Evolutionary conservation across 2,329 filamentous ascomycete species (phyloP).

Genomic region (Hirsutella thompsonii): DNA sequence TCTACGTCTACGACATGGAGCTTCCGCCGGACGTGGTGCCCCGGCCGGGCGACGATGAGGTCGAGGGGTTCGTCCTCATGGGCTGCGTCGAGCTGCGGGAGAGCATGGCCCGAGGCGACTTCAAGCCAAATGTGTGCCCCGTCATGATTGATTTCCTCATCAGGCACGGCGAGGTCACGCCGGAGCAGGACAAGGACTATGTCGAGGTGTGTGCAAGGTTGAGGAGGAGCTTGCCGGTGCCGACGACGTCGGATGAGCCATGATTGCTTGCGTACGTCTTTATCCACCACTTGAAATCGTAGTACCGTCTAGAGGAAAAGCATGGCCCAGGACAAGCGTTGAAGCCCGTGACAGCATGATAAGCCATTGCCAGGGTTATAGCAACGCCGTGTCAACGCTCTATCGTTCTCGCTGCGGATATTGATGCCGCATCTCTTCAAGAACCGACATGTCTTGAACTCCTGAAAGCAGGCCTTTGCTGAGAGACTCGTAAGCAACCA

Average conservation of each 20-base stretch:
- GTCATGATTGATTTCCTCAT: slow-evolving; percentile 76
- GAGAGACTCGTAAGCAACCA: too few species aligned
- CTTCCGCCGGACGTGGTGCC: slow-evolving; percentile 44
- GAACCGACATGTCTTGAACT: too few species aligned
- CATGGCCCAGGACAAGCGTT: too few species aligned
- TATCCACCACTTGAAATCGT: too few species aligned
- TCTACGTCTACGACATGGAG: slow-evolving; percentile 67
- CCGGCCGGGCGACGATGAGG: slow-evolving; percentile 63
- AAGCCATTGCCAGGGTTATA: too few species aligned
- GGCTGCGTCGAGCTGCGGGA: slow-evolving; percentile 43
- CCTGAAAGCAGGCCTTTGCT: too few species aligned
- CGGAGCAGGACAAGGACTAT: slow-evolving; percentile 60
- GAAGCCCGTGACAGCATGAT: too few species aligned
- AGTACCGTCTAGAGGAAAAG: too few species aligned
- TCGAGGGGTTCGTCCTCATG: slow-evolving; percentile 62
- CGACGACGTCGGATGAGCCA: slow-evolving; percentile 13
- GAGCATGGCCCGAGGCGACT: slow-evolving; percentile 53
- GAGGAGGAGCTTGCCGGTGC: slow-evolving; percentile 29
- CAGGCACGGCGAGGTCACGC: slow-evolving; percentile 59
- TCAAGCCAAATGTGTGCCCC: slow-evolving; percentile 74
- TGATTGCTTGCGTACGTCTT: background rate
- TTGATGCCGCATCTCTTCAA: too few species aligned
- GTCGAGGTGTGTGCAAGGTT: slow-evolving; percentile 47
- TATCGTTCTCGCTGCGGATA: too few species aligned
- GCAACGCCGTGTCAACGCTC: too few species aligned